These are phyloP conservation scores for Fusarium nodosum DNA, from an alignment of 2,329 filamentous ascomycete genomes.

Conservation along the genomic window DNA sequence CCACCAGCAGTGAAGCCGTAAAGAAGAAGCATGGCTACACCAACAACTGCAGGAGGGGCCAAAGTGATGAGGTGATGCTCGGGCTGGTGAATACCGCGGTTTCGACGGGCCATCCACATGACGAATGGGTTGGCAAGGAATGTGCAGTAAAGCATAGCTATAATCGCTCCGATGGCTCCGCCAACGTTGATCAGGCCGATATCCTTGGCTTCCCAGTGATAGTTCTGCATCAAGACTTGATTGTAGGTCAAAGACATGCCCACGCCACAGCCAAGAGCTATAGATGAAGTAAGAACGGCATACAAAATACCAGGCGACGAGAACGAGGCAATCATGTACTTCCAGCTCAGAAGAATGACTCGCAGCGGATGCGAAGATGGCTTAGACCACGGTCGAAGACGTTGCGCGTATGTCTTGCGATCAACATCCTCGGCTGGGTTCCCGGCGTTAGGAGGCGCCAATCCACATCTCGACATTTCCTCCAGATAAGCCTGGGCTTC, in stretches of 20 bases:
- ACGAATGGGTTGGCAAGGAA: slow-evolving; percentile 19
- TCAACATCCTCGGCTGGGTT: not conserved
- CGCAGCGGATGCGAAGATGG: slow-evolving; percentile 7
- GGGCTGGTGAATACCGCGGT: slow-evolving; percentile 28
- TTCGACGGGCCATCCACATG: slow-evolving; percentile 35
- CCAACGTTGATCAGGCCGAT: slow-evolving; percentile 19
- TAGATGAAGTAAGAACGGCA: slow-evolving; percentile 14
- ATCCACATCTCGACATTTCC: slow-evolving; percentile 4
- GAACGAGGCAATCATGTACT: slow-evolving; percentile 16
- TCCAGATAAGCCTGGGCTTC: slow-evolving; percentile 23
- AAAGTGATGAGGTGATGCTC: slow-evolving; percentile 39
- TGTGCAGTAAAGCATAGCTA: slow-evolving; percentile 24
- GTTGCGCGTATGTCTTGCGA: slow-evolving; percentile 12
- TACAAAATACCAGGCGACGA: slow-evolving; percentile 16
- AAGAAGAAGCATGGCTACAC: slow-evolving; percentile 29
- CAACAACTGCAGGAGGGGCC: slow-evolving; percentile 30
- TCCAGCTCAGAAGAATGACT: slow-evolving; percentile 20
- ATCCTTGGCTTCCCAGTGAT: slow-evolving; percentile 22
- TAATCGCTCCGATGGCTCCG: slow-evolving; percentile 3
- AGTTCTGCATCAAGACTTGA: slow-evolving; percentile 10
- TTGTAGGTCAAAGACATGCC: slow-evolving; percentile 27
- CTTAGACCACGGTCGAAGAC: slow-evolving; percentile 22
- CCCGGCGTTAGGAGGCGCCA: slow-evolving; percentile 8
- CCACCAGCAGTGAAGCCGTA: slow-evolving; percentile 22
- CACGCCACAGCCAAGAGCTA: slow-evolving; percentile 12